Evolutionary conservation across 2,329 filamentous ascomycete genomes (phyloP).

Genomic region (Fusarium sp.): DNA sequence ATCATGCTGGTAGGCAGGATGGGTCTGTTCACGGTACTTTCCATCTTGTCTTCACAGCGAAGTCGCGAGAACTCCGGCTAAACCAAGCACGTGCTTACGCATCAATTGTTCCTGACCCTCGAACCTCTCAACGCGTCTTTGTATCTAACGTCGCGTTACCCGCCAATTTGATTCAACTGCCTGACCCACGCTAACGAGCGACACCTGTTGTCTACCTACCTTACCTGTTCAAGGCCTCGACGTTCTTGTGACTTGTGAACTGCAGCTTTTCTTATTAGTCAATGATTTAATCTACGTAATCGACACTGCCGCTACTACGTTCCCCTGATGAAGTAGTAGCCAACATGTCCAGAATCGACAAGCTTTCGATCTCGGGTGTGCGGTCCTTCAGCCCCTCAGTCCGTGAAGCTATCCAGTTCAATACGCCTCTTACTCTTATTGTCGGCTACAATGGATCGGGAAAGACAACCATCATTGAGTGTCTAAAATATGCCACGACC

Average conservation of each 20-base stretch:
- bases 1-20: background rate
- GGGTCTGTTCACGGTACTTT: background rate
- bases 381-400: conserved; percentile 85
- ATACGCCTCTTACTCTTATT: conserved; percentile 91
- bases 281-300: background rate
- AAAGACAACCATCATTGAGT: conserved; percentile 99
- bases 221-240: background rate
- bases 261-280: background rate
- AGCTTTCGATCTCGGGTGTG: conserved; percentile 82
- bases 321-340: conserved; percentile 22
- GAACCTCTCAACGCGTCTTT: conserved; percentile 24
- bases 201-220: background rate
- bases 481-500: conserved; percentile 96
- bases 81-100: conserved; percentile 30
- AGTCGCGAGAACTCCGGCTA: conserved; percentile 11
- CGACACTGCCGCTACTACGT: background rate
- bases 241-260: background rate
- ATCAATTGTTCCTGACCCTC: background rate
- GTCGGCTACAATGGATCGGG: conserved; percentile 97
- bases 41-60: too few species aligned
- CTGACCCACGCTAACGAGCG: conserved; percentile 8
- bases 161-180: background rate
- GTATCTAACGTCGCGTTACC: conserved; percentile 25
- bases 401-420: conserved; percentile 85
- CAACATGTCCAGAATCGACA: conserved; percentile 83